Base-by-base conservation (phyloP, 2,329 filamentous ascomycete species). In the Pezicula neosporulosa region DNA sequence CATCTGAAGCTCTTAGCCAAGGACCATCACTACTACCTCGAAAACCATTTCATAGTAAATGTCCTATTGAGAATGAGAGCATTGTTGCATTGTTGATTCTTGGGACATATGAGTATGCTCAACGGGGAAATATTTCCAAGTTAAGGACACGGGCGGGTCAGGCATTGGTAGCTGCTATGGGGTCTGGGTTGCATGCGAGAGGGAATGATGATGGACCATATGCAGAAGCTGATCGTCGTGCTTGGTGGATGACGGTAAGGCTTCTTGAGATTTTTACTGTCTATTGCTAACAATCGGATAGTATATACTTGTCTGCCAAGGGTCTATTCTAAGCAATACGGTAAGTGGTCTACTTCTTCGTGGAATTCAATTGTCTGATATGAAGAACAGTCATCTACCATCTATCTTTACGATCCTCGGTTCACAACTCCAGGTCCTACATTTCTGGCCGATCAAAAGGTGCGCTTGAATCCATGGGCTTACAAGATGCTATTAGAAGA, bases 201-300 rank as follows among this genome's bases (percentile, higher is more conserved):
- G 65, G 59, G 5, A 64, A 68, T 5, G 63, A 64, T 6, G 68
- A 73, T 33, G 70, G 73, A 39, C 61, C 64, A 37, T 76, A 68
- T 53, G 63, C 71, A 1, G 76, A 80, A 56, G 73, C 73, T 12
- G 71, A 70, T 56, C 66, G 74, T 28, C 68, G 76, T 28, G 68
- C 72, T 6, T 80, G 76, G 76, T 80, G 77, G 77, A 78, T 78
- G 73, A 78, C 76, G 16, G 71, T 72, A 56, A 37, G 69, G 56
- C n/a, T 37, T 36, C 16, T 27, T 19, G 3, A 39, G 47, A 1
- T 16, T 44, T 18, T 36, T 45, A 3, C 18, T 36, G 8, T 12
- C 19, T 15, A 9, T 12, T 28, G 37, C 42, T 53, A 4, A 44
- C 33, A 21, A 8, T 28, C 3, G 2, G 8, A 16, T 27, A 75